Conservation (phyloP, 2,329 filamentous ascomycete genomes). For the Myotisia sp. region DNA sequence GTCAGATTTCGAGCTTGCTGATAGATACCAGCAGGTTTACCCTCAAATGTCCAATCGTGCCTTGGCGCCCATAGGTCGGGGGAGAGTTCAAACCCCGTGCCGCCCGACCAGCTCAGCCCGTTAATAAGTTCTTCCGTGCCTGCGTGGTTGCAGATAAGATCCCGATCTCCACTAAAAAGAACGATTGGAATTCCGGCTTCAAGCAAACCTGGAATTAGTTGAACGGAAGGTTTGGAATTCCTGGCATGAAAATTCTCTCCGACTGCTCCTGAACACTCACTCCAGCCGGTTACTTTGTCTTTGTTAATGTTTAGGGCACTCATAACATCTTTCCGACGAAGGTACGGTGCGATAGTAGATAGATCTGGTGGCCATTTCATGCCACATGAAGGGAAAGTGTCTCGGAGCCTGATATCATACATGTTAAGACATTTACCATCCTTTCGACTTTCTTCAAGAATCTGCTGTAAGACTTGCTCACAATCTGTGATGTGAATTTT, state of each 20-base stretch:
- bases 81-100: slow-evolving; percentile 75
- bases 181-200: slow-evolving; percentile 58
- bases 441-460: slow-evolving; percentile 51
- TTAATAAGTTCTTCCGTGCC: slow-evolving; percentile 85
- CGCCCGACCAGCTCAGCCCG: slow-evolving; percentile 83
- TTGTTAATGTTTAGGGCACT: slow-evolving; percentile 67
- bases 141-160: slow-evolving; percentile 93
- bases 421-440: slow-evolving; percentile 68
- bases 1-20: slow-evolving; percentile 90
- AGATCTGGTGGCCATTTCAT: slow-evolving; percentile 98
- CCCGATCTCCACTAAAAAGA: slow-evolving; percentile 84
- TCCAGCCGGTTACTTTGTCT: slow-evolving; percentile 77
- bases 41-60: slow-evolving; percentile 86
- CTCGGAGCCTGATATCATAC: slow-evolving; percentile 84
- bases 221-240: slow-evolving; percentile 58
- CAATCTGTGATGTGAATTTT: slow-evolving; percentile 57
- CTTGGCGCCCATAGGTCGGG: slow-evolving; percentile 85
- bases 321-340: slow-evolving; percentile 66
- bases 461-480: slow-evolving; percentile 59
- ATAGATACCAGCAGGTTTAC: slow-evolving; percentile 74
- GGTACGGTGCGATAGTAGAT: slow-evolving; percentile 60
- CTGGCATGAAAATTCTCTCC: slow-evolving; percentile 53
- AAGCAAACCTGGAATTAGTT: slow-evolving; percentile 64
- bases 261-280: slow-evolving; percentile 74
- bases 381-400: slow-evolving; percentile 69